These are phyloP conservation scores for Peronosclerospora sorghi DNA, from an alignment of 352 stramenopile species.

Conservation along the genomic window DNA sequence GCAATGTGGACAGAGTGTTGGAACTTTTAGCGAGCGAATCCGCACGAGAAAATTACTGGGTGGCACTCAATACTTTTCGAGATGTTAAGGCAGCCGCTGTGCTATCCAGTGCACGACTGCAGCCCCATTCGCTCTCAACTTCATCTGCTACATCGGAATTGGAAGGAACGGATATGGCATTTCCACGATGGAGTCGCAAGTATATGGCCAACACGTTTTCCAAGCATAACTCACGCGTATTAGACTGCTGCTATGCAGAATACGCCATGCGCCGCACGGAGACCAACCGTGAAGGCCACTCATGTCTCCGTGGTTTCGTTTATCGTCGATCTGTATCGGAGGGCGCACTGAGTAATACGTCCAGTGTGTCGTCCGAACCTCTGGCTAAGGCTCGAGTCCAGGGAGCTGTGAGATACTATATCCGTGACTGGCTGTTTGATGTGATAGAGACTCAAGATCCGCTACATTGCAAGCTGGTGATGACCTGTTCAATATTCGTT, in stretches of 20 bases:
- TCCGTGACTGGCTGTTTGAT: conserved; percentile 65
- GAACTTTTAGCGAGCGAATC: conserved; percentile 45
- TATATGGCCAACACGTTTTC: conserved; percentile 49
- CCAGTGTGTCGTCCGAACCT: conserved; percentile 21
- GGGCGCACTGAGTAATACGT: conserved; percentile 30
- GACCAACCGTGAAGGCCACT: conserved; percentile 17
- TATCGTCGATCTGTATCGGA: conserved; percentile 69
- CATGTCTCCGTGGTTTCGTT: conserved; percentile 39
- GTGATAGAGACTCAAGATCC: conserved; percentile 46
- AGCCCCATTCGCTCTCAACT: conserved; percentile 17
- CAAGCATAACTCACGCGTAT: conserved; percentile 39
- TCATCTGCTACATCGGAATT: conserved; percentile 30
- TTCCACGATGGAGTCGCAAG: conserved; percentile 56
- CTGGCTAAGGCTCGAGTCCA: conserved; percentile 29
- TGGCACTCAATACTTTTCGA: conserved; percentile 54
- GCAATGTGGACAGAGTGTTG: conserved; percentile 43
- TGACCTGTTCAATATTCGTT: conserved; percentile 52
- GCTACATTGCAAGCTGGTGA: conserved; percentile 52
- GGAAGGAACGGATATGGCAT: conserved; percentile 17
- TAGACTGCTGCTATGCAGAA: conserved; percentile 57
- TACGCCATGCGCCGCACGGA: conserved; percentile 30
- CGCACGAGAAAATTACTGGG: conserved; percentile 59
- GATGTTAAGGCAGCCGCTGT: conserved; percentile 42
- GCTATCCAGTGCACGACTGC: conserved; percentile 26
- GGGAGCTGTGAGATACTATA: conserved; percentile 31